These are phyloP conservation scores for Tetrahymena borealis DNA, from an alignment of 73 alveolate genomes.

Conservation along the genomic window DNA sequence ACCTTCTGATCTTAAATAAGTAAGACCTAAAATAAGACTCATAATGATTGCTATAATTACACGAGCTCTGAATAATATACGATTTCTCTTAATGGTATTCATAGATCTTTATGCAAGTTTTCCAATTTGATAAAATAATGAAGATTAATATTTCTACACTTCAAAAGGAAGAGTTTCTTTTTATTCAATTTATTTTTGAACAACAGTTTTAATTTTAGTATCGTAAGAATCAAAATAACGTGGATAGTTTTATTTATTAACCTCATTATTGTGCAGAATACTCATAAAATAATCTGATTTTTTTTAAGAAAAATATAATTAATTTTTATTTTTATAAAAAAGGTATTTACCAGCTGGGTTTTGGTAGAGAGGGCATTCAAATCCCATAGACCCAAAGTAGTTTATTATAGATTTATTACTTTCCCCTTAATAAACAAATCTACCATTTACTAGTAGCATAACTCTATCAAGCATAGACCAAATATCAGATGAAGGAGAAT, in stretches of 20 bases:
- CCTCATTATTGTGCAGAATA: neutral
- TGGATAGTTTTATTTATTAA: neutral
- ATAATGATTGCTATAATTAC: neutral
- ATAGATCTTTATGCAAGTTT: neutral
- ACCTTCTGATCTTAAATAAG: neutral
- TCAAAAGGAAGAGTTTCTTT: neutral
- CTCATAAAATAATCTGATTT: neutral
- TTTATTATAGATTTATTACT: neutral
- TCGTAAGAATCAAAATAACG: neutral
- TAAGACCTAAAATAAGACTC: neutral
- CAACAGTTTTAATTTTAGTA: neutral
- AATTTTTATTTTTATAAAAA: too few species aligned
- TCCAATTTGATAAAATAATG: neutral
- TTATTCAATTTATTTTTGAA: neutral
- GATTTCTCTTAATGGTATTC: neutral
- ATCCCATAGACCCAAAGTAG: neutral
- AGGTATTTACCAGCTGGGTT: neutral
- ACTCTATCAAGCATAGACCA: conserved; percentile 6
- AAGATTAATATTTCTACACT: neutral
- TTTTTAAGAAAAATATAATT: too few species aligned
- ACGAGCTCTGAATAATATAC: neutral
- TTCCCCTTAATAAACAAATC: conserved; percentile 19
- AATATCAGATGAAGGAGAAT: conserved; percentile 31
- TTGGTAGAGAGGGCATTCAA: neutral
- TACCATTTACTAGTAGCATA: conserved; percentile 14